phyloP scores from a whole-genome alignment of 352 stramenopile genomes.

The Pilasporangium apinafurcum region DNA sequence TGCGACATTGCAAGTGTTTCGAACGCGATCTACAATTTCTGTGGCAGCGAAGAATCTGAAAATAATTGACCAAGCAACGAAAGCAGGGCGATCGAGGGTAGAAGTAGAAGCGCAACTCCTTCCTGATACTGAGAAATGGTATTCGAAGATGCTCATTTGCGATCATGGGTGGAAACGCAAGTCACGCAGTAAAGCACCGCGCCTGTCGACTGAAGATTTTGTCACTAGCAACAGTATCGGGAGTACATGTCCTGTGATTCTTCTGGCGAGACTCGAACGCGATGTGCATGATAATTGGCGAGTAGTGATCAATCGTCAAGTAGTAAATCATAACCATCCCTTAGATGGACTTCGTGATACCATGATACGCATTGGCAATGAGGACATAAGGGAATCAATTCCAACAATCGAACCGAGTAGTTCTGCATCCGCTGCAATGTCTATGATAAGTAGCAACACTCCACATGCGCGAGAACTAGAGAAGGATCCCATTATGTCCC shows the following conservation, averaged over 20 bases:
- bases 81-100: slow-evolving; percentile 19
- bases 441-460: no score
- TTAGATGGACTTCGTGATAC: no score
- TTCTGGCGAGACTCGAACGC: slow-evolving; percentile 60
- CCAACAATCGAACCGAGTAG: no score
- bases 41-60: slow-evolving; percentile 55
- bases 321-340: slow-evolving; percentile 54
- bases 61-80: slow-evolving; percentile 25
- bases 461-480: no score
- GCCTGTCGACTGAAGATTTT: background rate
- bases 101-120: slow-evolving; percentile 29
- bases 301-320: slow-evolving; percentile 64
- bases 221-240: background rate
- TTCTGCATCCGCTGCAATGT: no score
- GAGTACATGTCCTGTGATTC: slow-evolving; percentile 49
- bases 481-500: no score
- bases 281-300: slow-evolving; percentile 57
- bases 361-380: no score
- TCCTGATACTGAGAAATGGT: slow-evolving; percentile 55
- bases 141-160: slow-evolving; percentile 74
- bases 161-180: slow-evolving; percentile 71
- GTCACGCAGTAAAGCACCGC: slow-evolving; percentile 28
- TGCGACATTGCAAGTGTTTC: slow-evolving; percentile 60
- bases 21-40: slow-evolving; percentile 67
- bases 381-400: no score